Conservation (phyloP, 1,284 basidiomycete species). For the Ustilago loliicola region DNA sequence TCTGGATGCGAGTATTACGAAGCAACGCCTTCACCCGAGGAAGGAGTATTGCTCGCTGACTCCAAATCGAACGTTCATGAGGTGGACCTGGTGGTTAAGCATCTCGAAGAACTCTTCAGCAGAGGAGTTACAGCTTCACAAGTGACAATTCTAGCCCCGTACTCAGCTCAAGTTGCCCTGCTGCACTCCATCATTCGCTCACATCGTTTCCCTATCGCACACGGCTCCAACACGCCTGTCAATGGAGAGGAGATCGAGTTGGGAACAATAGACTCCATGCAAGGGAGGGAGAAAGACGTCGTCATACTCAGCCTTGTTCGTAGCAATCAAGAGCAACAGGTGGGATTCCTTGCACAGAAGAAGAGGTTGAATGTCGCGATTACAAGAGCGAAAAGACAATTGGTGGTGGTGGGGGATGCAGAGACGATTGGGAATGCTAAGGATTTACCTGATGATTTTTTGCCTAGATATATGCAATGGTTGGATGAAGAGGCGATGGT, state of each 20-base stretch:
- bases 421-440: conserved; percentile 52
- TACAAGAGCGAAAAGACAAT: conserved; percentile 65
- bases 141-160: conserved; percentile 93
- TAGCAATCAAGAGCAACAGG: conserved; percentile 56
- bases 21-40: conserved; percentile 23
- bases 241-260: conserved; percentile 43
- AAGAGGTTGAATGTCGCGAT: conserved; percentile 68
- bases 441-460: conserved; percentile 44
- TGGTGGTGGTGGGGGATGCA: conserved; percentile 64
- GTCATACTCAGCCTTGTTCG: conserved; percentile 64
- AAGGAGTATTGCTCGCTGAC: conserved; percentile 23
- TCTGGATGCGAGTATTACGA: conserved; percentile 59
- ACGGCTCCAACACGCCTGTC: background rate
- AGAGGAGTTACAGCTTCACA: conserved; percentile 80
- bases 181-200: conserved; percentile 74
- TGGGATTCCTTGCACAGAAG: conserved; percentile 65
- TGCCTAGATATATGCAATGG: conserved; percentile 84
- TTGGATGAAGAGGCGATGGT: conserved; percentile 90
- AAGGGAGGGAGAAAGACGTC: conserved; percentile 67
- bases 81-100: conserved; percentile 82
- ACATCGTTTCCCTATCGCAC: conserved; percentile 7
- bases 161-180: conserved; percentile 68
- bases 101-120: conserved; percentile 82
- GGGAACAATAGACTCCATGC: conserved; percentile 68
- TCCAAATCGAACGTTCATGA: conserved; percentile 90